These are phyloP conservation scores for Alternaria gaisen DNA, from an alignment of 2,329 filamentous ascomycete genomes.

Conservation along the genomic window DNA sequence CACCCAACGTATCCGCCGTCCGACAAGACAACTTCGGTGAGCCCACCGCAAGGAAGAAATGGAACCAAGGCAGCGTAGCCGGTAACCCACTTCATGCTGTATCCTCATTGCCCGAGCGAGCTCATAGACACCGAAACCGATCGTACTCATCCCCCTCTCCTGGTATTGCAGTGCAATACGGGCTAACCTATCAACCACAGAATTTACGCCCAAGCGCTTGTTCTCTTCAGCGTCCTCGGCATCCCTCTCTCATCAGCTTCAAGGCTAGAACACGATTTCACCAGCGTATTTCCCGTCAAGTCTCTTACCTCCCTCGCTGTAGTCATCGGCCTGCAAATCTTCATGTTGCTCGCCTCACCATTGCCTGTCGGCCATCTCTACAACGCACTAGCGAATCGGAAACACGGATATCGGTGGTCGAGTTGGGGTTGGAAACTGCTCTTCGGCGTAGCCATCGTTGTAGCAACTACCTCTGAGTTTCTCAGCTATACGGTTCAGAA, in stretches of 20 bases:
- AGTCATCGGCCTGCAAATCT: constrained; percentile 23
- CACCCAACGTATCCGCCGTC: neutral
- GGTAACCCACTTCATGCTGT: neutral
- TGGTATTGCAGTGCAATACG: neutral
- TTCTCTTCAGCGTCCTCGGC: constrained; percentile 38
- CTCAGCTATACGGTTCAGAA: neutral
- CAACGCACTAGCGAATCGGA: neutral
- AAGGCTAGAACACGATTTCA: constrained; percentile 37
- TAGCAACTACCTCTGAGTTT: neutral
- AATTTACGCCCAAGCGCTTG: constrained; percentile 30
- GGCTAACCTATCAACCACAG: neutral
- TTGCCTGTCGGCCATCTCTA: constrained; percentile 12
- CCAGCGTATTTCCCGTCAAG: constrained; percentile 5
- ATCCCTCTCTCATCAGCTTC: constrained; percentile 35
- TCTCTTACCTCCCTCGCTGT: constrained; percentile 18
- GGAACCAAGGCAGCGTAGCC: neutral
- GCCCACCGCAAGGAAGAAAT: neutral
- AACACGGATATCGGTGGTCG: neutral
- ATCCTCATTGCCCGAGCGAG: neutral
- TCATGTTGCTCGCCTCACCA: constrained; percentile 22
- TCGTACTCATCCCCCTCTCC: neutral
- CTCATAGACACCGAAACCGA: neutral
- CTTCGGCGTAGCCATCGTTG: neutral
- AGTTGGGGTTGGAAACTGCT: constrained; percentile 4
- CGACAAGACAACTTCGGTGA: neutral